A percentile compares a stretch with the other conserved stretches of the same genome.
Conservation (phyloP, 768 basidiomycete species). For the Calvatia gigantea region DNA sequence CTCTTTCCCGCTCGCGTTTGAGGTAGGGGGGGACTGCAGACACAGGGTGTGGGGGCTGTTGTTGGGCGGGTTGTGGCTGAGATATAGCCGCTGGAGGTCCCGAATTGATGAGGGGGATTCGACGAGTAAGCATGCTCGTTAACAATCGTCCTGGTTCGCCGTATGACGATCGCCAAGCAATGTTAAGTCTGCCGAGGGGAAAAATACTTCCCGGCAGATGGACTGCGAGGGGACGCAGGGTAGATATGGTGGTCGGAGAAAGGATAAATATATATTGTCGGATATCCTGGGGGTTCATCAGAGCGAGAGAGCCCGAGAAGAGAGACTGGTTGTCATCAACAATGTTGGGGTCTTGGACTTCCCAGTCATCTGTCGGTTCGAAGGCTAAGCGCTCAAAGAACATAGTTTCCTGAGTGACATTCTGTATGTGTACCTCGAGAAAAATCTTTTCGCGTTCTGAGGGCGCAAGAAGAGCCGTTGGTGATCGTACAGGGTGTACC, state of each 20-base stretch:
- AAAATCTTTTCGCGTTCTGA: conserved; percentile 78
- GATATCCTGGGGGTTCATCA: conserved; percentile 81
- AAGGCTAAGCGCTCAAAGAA: conserved; percentile 81
- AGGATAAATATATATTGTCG: conserved; percentile 89
- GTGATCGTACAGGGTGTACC: conserved; percentile 74
- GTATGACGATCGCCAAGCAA: conserved; percentile 82
- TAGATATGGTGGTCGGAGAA: conserved; percentile 41
- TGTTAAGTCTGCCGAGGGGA: conserved; percentile 83
- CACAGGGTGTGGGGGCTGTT: conserved; percentile 43
- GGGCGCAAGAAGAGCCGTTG: conserved; percentile 63
- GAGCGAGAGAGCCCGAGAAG: conserved; percentile 59
- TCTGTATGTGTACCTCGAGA: conserved; percentile 91
- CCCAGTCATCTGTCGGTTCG: conserved; percentile 69
- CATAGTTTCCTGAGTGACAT: conserved; percentile 72
- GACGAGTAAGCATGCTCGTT: conserved; percentile 84
- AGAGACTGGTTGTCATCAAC: conserved; percentile 26
- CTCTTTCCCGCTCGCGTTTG: conserved; percentile 53
- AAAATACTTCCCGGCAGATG: conserved; percentile 61
- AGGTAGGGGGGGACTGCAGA: conserved; percentile 78
- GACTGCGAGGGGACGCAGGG: conserved; percentile 41
- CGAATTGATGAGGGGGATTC: conserved; percentile 55
- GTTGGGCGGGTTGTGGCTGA: conserved; percentile 55
- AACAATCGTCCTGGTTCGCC: conserved; percentile 85
- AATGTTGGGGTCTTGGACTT: conserved; percentile 51
- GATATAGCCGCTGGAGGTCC: conserved; percentile 66